Base-by-base conservation (phyloP, 192 early-diverging fungal genomes). In the Phlyctochytrium planicorne region DNA sequence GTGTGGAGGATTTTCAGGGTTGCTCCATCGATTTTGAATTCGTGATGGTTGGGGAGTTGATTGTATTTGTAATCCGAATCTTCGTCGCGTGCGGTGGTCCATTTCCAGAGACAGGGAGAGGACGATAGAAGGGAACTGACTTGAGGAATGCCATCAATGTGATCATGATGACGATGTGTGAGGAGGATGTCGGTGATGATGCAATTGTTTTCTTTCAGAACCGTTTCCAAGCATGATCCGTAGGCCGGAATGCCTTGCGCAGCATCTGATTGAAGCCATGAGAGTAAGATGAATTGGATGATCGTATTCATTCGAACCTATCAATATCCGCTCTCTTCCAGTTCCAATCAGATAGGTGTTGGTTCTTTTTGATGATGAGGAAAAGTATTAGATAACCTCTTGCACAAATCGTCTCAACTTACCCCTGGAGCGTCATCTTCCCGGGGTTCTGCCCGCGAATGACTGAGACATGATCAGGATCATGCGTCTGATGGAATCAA, bases 291-390 rank as follows among this genome's bases (percentile, higher is more conserved):
- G n/a, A n/a, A n/a, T n/a, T n/a, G n/a, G n/a, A n/a, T n/a, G n/a
- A n/a, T 47, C 40, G 40, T 20, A 47, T 40, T 92, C 89, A 34
- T 91, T 92, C 2, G 89, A 87, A 62, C 94, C 94, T 0, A 96
- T 68, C 2, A 96, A 78, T 2, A 91, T 62, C 50, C 90, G 87
- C 37, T 75, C 71, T 17, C 72, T 29, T 0, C 94, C 94, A n/a
- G 77, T 78, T 27, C 94, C 94, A 35, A 96, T 75, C 10, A 96
- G 33, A 65, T 94, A 96, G 0, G 89, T 93, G 72, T 96, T 96
- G 52, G 94, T 93, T 88, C 67, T 47, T 6, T n/a, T n/a, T n/a
- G n/a, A n/a, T n/a, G n/a, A n/a, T n/a, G n/a, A n/a, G n/a, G n/a
- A n/a, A n/a, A n/a, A n/a, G n/a, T n/a, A n/a, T n/a, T n/a, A n/a